These are phyloP conservation scores for Trichoderma sp. DNA, from an alignment of 2,329 filamentous ascomycete species.

Conservation along the genomic window DNA sequence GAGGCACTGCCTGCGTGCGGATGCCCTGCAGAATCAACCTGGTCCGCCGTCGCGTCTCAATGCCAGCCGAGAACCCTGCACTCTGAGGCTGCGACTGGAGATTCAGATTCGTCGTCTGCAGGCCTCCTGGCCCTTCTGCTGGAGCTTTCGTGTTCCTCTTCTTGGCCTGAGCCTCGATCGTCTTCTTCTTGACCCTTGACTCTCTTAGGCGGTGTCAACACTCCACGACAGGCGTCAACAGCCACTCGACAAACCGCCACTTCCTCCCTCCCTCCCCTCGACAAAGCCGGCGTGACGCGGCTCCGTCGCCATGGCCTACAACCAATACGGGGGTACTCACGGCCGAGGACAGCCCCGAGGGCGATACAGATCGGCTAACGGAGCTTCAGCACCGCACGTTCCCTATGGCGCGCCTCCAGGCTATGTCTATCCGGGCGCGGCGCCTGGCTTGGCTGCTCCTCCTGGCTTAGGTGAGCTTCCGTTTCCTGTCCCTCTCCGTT, in stretches of 20 bases:
- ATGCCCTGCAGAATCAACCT: not conserved
- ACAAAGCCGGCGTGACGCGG: constrained; percentile 13
- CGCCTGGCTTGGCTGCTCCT: constrained; percentile 73
- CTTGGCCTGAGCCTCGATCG: no score
- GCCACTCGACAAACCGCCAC: not conserved
- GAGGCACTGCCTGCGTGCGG: not conserved
- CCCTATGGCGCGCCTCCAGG: constrained; percentile 75
- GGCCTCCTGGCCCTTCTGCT: not conserved
- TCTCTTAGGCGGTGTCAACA: not conserved
- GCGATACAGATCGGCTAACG: constrained; percentile 31
- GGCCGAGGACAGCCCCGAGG: not conserved
- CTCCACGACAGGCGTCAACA: not conserved
- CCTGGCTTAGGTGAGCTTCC: constrained; percentile 85
- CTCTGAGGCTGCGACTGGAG: constrained; percentile 13
- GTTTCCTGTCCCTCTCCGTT: no score
- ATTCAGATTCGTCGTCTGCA: not conserved
- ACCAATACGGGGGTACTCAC: constrained; percentile 59
- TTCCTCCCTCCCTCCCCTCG: not conserved
- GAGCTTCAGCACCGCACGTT: constrained; percentile 38
- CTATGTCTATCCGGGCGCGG: constrained; percentile 66
- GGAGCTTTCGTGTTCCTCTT: not conserved
- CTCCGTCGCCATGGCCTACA: constrained; percentile 55
- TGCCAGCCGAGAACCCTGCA: constrained; percentile 22
- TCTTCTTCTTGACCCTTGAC: not conserved
- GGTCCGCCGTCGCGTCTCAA: constrained; percentile 2